These are phyloP conservation scores for Candida pseudofarinosa DNA, from an alignment of 805 yeast species.

Conservation along the genomic window DNA sequence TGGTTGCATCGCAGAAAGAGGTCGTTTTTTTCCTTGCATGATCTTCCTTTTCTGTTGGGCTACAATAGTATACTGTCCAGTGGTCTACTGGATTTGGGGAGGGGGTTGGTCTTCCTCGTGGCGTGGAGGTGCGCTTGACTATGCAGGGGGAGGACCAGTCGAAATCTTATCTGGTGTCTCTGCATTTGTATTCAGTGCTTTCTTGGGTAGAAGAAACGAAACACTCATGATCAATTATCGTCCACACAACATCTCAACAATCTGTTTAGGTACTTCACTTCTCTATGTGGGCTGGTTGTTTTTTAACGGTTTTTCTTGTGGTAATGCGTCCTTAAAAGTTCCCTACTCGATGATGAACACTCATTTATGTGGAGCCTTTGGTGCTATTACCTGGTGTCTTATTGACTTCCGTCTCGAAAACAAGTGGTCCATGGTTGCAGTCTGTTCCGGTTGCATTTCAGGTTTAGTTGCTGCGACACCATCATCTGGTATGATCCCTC, in stretches of 20 bases:
- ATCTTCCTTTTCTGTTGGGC: slow-evolving; percentile 84
- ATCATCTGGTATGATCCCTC: slow-evolving; percentile 82
- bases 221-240: slow-evolving; percentile 81
- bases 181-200: slow-evolving; percentile 81
- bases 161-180: slow-evolving; percentile 89
- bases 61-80: slow-evolving; percentile 88
- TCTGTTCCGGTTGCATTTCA: slow-evolving; percentile 92
- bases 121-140: slow-evolving; percentile 89
- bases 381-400: slow-evolving; percentile 88
- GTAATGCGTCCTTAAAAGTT: slow-evolving; percentile 77
- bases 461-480: slow-evolving; percentile 98
- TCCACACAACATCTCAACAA: slow-evolving; percentile 91
- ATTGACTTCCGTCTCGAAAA: slow-evolving; percentile 83
- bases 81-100: slow-evolving; percentile 96
- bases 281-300: slow-evolving; percentile 97
- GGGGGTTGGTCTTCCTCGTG: slow-evolving; percentile 82
- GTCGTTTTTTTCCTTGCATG: slow-evolving; percentile 80
- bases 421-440: slow-evolving; percentile 92
- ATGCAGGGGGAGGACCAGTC: slow-evolving; percentile 98
- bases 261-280: slow-evolving; percentile 80
- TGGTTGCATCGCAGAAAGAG: slow-evolving; percentile 84
- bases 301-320: slow-evolving; percentile 88
- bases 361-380: slow-evolving; percentile 83
- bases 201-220: slow-evolving; percentile 71
- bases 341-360: slow-evolving; percentile 91